Evolutionary conservation across 2,329 filamentous ascomycete genomes (phyloP).

Genomic region (Plenodomus tracheiphilus): DNA sequence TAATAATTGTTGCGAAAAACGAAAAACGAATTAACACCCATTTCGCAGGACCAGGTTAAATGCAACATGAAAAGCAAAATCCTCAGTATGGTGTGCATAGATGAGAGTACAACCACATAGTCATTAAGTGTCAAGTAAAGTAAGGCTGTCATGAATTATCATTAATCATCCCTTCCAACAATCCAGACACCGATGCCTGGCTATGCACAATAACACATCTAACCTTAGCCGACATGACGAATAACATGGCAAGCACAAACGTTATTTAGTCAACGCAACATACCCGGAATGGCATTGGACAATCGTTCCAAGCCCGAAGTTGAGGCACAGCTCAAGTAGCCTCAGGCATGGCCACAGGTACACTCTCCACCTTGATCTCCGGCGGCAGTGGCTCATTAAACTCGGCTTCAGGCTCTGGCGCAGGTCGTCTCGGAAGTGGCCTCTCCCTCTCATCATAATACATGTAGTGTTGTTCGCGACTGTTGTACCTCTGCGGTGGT

Average conservation of each 20-base stretch:
- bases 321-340: constrained; percentile 4
- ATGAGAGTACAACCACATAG: no score
- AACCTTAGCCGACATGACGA: background rate
- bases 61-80: no score
- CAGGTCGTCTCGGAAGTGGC: constrained; percentile 20
- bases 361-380: constrained; percentile 31
- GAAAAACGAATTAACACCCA: no score
- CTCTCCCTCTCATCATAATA: constrained; percentile 40
- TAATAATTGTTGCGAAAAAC: no score
- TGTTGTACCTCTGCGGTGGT: constrained; percentile 28
- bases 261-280: background rate
- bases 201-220: background rate
- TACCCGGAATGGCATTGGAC: background rate
- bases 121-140: no score
- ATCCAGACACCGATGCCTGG: no score
- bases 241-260: background rate
- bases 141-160: no score
- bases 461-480: constrained; percentile 29
- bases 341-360: constrained; percentile 18
- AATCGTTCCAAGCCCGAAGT: background rate
- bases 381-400: constrained; percentile 29
- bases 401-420: constrained; percentile 24
- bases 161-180: no score
- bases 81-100: no score
- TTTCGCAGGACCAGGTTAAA: no score